A percentile compares a stretch with the other conserved stretches of the same genome.
phyloP scores from a whole-genome alignment of 305 asterid species.

The Rubia peregrina region DNA sequence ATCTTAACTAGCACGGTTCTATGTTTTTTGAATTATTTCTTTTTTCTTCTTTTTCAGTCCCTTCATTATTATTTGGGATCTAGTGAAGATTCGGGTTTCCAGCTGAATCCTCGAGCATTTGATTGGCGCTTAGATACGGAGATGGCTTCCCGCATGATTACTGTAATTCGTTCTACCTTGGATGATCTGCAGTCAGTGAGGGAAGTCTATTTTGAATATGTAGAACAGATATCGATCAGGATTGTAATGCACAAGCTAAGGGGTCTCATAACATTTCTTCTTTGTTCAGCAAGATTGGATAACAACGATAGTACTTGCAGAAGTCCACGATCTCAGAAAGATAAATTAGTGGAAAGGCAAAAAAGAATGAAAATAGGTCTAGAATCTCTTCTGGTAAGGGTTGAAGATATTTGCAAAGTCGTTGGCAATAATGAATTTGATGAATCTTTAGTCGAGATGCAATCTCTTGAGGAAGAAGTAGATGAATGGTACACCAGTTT shows the following conservation, averaged over 20 bases:
- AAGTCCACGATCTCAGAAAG: neutral
- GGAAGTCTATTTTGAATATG: neutral
- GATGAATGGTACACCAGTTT: neutral
- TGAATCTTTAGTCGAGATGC: neutral
- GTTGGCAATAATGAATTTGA: neutral
- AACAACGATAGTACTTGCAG: neutral
- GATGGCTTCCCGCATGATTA: neutral
- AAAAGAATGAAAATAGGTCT: neutral
- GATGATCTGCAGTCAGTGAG: neutral
- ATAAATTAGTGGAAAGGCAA: neutral
- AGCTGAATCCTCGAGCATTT: neutral
- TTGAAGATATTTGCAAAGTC: neutral
- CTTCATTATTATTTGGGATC: neutral
- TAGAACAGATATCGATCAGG: neutral
- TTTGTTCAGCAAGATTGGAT: neutral
- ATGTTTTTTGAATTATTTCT: neutral
- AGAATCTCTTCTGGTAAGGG: neutral
- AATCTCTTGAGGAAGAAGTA: neutral
- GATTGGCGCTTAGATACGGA: neutral
- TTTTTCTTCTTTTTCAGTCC: neutral
- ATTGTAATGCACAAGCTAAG: neutral
- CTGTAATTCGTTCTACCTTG: neutral
- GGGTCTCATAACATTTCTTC: neutral
- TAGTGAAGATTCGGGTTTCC: neutral
- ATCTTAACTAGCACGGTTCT: neutral